A percentile compares a stretch with the other conserved stretches of the same genome.
Evolutionary conservation across 2,329 filamentous ascomycete species (phyloP).

Genomic region (Penicillium sp.): DNA sequence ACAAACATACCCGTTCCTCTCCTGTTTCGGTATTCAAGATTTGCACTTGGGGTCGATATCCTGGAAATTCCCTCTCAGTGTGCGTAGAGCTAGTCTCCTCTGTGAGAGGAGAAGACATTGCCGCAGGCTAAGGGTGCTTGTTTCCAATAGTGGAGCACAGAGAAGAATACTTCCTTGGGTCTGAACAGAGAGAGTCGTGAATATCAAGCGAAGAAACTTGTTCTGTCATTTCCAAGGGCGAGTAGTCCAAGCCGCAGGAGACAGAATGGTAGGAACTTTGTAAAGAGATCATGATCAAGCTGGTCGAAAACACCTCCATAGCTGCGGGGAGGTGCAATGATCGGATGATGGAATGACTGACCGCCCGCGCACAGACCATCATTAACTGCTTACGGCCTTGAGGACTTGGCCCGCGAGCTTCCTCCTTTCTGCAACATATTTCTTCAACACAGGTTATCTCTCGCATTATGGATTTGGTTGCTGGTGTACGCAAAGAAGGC

Average conservation of each 20-base stretch:
- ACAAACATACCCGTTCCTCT: constrained; percentile 33
- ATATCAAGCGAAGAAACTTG: not conserved
- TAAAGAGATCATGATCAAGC: constrained; percentile 19
- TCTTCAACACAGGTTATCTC: not conserved
- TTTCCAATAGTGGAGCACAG: not conserved
- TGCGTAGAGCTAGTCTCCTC: not conserved
- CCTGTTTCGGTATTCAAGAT: constrained; percentile 34
- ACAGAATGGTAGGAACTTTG: not conserved
- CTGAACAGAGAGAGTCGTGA: not conserved
- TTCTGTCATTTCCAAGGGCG: constrained; percentile 20
- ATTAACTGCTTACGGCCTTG: not conserved
- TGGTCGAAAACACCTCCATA: constrained; percentile 2
- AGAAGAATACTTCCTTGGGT: constrained; percentile 4
- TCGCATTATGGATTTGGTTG: constrained; percentile 79
- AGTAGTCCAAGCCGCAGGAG: not conserved
- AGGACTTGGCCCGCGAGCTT: not conserved
- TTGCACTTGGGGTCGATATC: constrained; percentile 25
- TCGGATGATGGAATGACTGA: constrained; percentile 15
- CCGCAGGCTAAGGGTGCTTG: constrained; percentile 10
- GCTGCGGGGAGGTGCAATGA: constrained; percentile 17
- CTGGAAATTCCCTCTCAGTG: not conserved
- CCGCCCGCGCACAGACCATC: constrained; percentile 2
- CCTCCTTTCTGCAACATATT: constrained; percentile 1
- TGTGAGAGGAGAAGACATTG: constrained; percentile 24
- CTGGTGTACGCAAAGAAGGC: constrained; percentile 86